Base-by-base conservation (phyloP, 2,329 filamentous ascomycete species). In the Hypoxylon sp. region DNA sequence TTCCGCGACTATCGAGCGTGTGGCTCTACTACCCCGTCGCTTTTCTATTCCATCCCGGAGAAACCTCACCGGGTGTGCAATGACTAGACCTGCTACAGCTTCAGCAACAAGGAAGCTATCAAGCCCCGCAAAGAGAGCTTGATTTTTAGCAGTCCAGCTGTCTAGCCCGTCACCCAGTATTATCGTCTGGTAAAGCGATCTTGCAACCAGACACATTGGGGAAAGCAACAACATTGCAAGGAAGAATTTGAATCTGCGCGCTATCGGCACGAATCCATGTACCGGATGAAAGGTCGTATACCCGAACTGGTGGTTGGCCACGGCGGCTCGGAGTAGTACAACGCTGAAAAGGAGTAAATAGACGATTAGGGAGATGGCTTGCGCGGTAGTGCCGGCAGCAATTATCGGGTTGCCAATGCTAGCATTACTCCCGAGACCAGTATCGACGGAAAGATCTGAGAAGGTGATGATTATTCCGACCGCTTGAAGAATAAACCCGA, bases 51-150 rank as follows among this genome's bases (percentile, higher is more conserved):
- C 60, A 21, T 61, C 49, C 30, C 55, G 47, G 25, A 63, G 38
- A 20, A 59, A 63, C 20, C 27, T 48, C 13, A 64, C 61, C 0
- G 68, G 68, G 42, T 70, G 68, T 20, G 65, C 64, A 3, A 57
- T 57, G 8, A 63, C 60, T 8, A 70, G 47, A 7, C 61, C 61
- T 11, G 66, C 48, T 7, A 69, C 51, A 3, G 66, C 65, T 35
- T 65, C 63, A 4, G 61, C 63, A 6, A 69, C 60, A 25, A 67
- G 57, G 15, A 68, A 53, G 13, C 64, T 63, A n/a, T 71, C 67
- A 4, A 68, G 57, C 0, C 60, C 61, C 7, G 65, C 49, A 31
- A 69, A 71, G 4, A 68, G 38, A 12, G 60, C 53, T 25, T 67
- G 63, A 31, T 59, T 61, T 21, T 55, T 60, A 12, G 60, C 67